Conservation (phyloP, 129 eudicot genomes). For the Pittosporum tobira region DNA sequence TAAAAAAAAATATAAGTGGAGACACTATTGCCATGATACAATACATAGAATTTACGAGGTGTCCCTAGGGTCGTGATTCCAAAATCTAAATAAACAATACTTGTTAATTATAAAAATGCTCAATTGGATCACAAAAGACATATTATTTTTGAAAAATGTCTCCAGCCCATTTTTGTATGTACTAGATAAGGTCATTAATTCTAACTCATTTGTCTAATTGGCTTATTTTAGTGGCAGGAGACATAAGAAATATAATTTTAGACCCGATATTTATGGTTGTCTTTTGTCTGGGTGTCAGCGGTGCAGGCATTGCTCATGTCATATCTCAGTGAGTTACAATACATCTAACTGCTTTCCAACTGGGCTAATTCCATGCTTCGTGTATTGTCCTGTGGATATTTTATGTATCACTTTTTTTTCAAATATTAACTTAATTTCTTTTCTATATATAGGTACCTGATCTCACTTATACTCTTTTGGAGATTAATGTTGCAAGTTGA, state of each 20-base stretch:
- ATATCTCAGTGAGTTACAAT: constrained; percentile 20
- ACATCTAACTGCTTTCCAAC: neutral
- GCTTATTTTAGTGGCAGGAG: constrained; percentile 55
- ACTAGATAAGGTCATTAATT: neutral
- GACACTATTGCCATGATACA: too few species aligned
- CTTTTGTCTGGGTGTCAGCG: constrained; percentile 64
- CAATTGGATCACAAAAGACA: too few species aligned
- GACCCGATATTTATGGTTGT: constrained; percentile 77
- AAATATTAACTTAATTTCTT: neutral
- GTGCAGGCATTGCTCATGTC: constrained; percentile 97
- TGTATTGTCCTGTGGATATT: neutral
- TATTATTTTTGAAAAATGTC: neutral
- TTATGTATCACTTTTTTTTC: neutral
- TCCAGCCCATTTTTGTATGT: neutral
- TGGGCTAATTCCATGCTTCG: neutral
- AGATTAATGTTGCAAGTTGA: constrained; percentile 39
- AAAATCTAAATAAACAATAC: too few species aligned
- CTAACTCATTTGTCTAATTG: neutral
- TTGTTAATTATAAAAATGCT: too few species aligned
- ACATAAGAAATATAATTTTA: constrained; percentile 52
- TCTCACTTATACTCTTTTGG: constrained; percentile 33
- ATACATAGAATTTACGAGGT: too few species aligned
- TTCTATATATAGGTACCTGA: constrained; percentile 30
- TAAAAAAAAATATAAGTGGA: too few species aligned
- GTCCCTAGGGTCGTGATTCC: too few species aligned